phyloP scores from a whole-genome alignment of 129 eudicot genomes.

The Helianthus annuus region DNA sequence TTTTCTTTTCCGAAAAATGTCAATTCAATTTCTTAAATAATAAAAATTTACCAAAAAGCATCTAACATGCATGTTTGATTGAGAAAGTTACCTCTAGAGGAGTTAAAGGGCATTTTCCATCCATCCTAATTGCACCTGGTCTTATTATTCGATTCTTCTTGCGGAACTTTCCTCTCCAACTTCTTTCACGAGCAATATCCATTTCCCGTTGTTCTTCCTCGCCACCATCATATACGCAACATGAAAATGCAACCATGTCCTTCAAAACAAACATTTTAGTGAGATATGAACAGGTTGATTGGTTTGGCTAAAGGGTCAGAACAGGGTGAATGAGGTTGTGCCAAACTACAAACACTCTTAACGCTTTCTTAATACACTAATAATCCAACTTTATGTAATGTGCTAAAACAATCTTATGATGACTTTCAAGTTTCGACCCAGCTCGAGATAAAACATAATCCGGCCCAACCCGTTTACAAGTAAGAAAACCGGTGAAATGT shows the following conservation, averaged over 20 bases:
- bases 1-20: neutral
- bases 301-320: neutral
- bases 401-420: neutral
- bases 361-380: neutral
- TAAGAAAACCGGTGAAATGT: neutral
- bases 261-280: slow-evolving; percentile 26
- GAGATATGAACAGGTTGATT: neutral
- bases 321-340: neutral
- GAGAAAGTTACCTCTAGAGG: slow-evolving; percentile 77
- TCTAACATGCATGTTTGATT: neutral
- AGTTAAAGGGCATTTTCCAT: slow-evolving; percentile 97
- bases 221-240: slow-evolving; percentile 98
- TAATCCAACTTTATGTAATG: neutral
- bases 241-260: slow-evolving; percentile 99
- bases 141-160: slow-evolving; percentile 80
- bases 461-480: neutral
- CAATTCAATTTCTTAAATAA: neutral
- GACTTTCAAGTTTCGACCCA: neutral
- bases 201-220: slow-evolving; percentile 94
- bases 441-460: neutral
- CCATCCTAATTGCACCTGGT: slow-evolving; percentile 95
- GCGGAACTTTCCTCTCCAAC: slow-evolving; percentile 99
- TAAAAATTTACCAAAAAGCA: neutral
- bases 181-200: slow-evolving; percentile 97
- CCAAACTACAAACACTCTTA: too few relatives aligned